Conservation (phyloP, 73 alveolate species). For the Paramecium biaurelia region DNA sequence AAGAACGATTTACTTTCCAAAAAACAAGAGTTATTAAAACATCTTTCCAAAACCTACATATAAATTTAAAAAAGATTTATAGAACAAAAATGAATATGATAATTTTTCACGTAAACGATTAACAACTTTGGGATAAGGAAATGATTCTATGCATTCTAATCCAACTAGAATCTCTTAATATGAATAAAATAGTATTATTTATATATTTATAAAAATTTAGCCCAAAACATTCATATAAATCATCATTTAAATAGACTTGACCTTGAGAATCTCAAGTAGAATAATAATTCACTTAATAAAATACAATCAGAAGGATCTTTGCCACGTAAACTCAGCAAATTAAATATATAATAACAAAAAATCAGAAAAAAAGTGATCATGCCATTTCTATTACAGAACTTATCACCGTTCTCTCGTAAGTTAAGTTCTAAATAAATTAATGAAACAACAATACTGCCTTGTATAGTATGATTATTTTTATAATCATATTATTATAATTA, state of each 20-base stretch:
- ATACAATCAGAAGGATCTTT: neutral
- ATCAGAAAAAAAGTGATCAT: neutral
- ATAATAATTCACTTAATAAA: neutral
- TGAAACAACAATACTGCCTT: neutral
- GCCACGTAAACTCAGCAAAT: neutral
- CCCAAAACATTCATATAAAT: neutral
- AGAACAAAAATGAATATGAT: neutral
- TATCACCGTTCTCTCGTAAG: neutral
- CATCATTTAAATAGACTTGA: neutral
- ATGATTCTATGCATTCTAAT: neutral
- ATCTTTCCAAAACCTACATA: neutral
- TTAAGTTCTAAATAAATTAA: neutral
- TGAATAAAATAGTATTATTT: neutral
- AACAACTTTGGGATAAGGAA: neutral
- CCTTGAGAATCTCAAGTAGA: neutral
- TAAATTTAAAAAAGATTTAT: neutral
- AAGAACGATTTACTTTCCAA: neutral
- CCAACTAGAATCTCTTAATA: slow-evolving; percentile 9
- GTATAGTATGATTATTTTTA: neutral
- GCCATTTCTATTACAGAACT: neutral
- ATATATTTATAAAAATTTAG: neutral
- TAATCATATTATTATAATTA: too few species aligned
- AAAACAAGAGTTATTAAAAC: neutral
- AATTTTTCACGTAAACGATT: neutral
- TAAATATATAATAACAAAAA: neutral